Evolutionary conservation across 345 rosid genomes (phyloP), one percentile per base, ranked within the genome.

Genomic region (Eutrema heterophyllum): DNA sequence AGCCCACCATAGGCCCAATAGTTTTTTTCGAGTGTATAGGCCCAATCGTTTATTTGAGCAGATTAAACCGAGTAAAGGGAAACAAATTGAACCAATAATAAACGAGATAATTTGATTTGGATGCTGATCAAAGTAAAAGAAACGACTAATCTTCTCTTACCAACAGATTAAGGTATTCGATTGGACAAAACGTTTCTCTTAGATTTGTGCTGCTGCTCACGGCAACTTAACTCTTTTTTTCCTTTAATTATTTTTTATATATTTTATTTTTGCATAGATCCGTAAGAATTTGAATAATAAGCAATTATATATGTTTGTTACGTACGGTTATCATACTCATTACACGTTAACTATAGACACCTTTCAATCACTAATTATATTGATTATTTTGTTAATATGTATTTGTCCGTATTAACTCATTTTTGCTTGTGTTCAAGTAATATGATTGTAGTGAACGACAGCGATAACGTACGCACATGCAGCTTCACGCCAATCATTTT

Each of bases 341-440:
- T 50, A 50, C 30, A 9, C 30, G 29, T 50, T 21, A 21, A 50
- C 54, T 50, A 21, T 7, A 12, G 54, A 9, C 54, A 50, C 54
- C 54, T 50, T 21, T 50, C 30, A 50, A 50, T 14, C 24, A 46
- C 5, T 46, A 15, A 46, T 16, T 18, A 46, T 15, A 18, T 18
- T 29, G 30, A 7, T 46, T 14, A 7, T 16, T 46, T 46, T 46
- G 51, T 15, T 46, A 44, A 44, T 5, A 44, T 44, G 48, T 44
- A 46, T 29, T 41, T 64, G 69, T 48, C 35, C 11, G n/a, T 56
- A 45, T 55, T 55, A 55, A n/a, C 65, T 32, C 65, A 45, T 69
- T 57, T 45, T 57, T 69, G 65, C 45, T 56, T 56, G 35, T 6
- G n/a, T 38, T 48, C 35, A 33, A 35, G 5, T 44, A 13, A 45